Conservation (phyloP, 2,329 filamentous ascomycete species). For the Apiospora sp. region DNA sequence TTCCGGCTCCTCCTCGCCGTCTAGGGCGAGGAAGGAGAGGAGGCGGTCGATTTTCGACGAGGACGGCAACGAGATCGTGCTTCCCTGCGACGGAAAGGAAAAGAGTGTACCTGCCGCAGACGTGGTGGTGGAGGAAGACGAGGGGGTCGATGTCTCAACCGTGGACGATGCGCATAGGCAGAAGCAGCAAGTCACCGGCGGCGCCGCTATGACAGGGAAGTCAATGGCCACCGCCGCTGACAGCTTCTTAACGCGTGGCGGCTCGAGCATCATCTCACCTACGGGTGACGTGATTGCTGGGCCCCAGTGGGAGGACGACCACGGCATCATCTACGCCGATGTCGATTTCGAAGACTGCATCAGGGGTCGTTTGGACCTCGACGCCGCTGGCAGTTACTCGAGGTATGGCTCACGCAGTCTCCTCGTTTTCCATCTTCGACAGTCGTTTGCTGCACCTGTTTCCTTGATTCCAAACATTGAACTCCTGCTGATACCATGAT, state of each 20-base stretch:
- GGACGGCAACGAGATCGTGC: constrained; percentile 63
- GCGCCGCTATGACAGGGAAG: neutral
- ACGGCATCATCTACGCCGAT: constrained; percentile 72
- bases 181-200: constrained; percentile 26
- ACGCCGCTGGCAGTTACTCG: constrained; percentile 86
- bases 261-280: constrained; percentile 82
- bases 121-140: constrained; percentile 36
- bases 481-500: neutral
- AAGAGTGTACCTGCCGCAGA: constrained; percentile 24
- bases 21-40: constrained; percentile 37
- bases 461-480: constrained; percentile 22
- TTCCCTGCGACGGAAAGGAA: constrained; percentile 36
- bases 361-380: constrained; percentile 80
- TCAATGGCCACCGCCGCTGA: constrained; percentile 15
- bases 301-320: constrained; percentile 83
- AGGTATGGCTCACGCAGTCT: constrained; percentile 56
- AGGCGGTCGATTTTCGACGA: constrained; percentile 57
- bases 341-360: constrained; percentile 91
- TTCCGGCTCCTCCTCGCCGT: constrained; percentile 9
- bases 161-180: neutral
- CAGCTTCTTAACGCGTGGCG: constrained; percentile 73
- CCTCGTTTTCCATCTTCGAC: neutral
- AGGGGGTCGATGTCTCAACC: constrained; percentile 27
- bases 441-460: neutral
- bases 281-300: constrained; percentile 81